Conservation (phyloP, 108 stramenopile genomes). For the Cyclostephanos tholiformis region DNA sequence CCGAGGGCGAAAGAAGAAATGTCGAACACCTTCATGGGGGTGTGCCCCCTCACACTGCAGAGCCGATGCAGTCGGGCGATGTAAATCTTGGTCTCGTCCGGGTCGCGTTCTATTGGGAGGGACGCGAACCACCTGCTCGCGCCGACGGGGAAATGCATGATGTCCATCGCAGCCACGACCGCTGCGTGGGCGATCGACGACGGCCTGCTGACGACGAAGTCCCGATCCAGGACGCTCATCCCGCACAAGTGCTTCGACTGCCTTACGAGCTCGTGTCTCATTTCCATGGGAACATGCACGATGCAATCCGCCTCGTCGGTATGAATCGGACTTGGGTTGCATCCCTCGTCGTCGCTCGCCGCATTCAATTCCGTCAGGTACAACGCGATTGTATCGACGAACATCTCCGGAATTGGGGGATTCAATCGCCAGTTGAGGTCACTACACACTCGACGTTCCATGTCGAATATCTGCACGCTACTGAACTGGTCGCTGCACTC, state of each 20-base stretch:
- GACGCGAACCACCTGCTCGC: not conserved
- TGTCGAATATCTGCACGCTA: not conserved
- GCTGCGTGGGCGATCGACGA: slow-evolving; percentile 7
- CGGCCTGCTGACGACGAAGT: not conserved
- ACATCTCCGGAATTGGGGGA: not conserved
- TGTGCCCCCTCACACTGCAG: not conserved
- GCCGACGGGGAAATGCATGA: not conserved
- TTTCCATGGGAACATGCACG: not conserved
- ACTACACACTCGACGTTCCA: slow-evolving; percentile 1
- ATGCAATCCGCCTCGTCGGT: not conserved
- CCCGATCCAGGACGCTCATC: slow-evolving; percentile 2
- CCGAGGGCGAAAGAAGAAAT: not conserved
- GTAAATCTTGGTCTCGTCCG: not conserved
- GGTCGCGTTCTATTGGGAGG: not conserved
- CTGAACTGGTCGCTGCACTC: not conserved
- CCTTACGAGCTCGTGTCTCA: not conserved
- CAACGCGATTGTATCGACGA: not conserved
- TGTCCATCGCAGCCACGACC: not conserved
- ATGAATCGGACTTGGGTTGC: not conserved
- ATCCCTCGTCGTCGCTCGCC: not conserved
- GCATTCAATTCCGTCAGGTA: not conserved
- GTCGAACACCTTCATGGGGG: not conserved
- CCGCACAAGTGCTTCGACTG: slow-evolving; percentile 8
- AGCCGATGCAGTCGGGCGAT: not conserved
- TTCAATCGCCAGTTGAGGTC: slow-evolving; percentile 6